phyloP scores from a whole-genome alignment of 2,329 filamentous ascomycete genomes.

The Neofusicoccum sp. region DNA sequence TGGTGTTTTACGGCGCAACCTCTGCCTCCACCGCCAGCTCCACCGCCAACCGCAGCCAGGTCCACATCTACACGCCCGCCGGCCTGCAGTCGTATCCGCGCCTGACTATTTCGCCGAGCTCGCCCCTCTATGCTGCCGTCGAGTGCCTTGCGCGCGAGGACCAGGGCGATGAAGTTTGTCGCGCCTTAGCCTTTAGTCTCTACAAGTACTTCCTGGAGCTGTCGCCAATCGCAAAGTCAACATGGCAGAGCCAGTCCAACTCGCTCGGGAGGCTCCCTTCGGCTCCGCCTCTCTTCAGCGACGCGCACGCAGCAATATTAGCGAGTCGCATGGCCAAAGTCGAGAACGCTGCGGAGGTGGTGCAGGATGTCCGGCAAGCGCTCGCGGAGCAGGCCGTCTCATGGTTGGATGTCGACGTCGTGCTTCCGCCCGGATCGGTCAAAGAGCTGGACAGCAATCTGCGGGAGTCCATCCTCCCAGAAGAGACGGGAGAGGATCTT shows the following conservation, averaged over 20 bases:
- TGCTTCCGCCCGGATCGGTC: constrained; percentile 76
- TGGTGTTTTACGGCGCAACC: constrained; percentile 90
- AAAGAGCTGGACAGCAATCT: constrained; percentile 31
- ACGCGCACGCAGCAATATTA: constrained; percentile 89
- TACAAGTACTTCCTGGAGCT: constrained; percentile 94
- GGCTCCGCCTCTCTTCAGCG: constrained; percentile 72
- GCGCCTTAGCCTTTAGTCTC: constrained; percentile 86
- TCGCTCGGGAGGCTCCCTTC: constrained; percentile 59
- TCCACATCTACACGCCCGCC: constrained; percentile 86
- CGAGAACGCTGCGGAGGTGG: constrained; percentile 71
- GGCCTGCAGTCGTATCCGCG: constrained; percentile 88
- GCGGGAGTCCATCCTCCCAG: constrained; percentile 57
- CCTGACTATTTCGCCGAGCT: constrained; percentile 89
- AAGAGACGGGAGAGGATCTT: constrained; percentile 60
- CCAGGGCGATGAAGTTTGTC: constrained; percentile 90
- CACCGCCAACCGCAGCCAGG: constrained; percentile 90
- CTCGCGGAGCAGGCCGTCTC: constrained; percentile 78
- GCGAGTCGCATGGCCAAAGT: constrained; percentile 81
- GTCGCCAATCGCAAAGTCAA: constrained; percentile 69
- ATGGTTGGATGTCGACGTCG: constrained; percentile 83
- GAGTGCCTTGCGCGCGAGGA: constrained; percentile 86
- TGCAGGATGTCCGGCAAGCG: constrained; percentile 70
- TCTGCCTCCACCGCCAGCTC: constrained; percentile 82
- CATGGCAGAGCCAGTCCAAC: constrained; percentile 58
- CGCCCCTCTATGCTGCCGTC: constrained; percentile 86